Percentiles rank a stretch among this genome's conserved stretches.
phyloP scores from a whole-genome alignment of 192 early-diverging fungal genomes.

The Umbelopsis ramanniana region DNA sequence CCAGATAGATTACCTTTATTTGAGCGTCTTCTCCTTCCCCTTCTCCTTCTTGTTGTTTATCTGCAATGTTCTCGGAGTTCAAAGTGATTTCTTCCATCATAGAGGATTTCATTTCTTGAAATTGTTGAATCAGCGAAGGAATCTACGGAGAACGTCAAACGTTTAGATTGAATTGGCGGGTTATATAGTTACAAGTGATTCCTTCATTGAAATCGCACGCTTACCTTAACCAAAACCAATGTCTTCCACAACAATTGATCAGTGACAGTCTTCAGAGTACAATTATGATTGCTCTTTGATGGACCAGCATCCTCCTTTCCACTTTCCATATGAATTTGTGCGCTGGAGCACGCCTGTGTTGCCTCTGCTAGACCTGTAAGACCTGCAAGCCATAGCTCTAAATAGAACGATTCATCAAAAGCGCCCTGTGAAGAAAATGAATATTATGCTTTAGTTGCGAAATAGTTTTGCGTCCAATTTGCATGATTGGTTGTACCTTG shows the following conservation, averaged over 20 bases:
- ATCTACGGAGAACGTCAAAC: neutral
- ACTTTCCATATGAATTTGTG: neutral
- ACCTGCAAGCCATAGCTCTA: conserved; percentile 46
- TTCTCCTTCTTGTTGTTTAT: neutral
- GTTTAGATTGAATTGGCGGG: neutral
- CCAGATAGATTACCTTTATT: neutral
- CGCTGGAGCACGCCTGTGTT: conserved; percentile 5
- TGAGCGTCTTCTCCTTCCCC: neutral
- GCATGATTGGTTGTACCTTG: conserved; percentile 23
- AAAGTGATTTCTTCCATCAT: neutral
- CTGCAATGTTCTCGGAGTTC: neutral
- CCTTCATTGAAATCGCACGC: neutral
- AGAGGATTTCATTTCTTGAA: conserved; percentile 15
- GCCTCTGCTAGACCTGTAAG: conserved; percentile 50
- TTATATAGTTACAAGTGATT: neutral
- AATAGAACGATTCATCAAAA: conserved; percentile 48
- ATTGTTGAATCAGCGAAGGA: neutral
- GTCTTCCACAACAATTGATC: conserved; percentile 38
- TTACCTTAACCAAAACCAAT: conserved; percentile 43
- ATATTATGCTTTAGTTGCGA: neutral
- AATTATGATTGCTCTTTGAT: conserved; percentile 6
- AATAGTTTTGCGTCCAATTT: neutral
- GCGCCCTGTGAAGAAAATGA: conserved; percentile 28
- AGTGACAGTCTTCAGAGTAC: conserved; percentile 23
- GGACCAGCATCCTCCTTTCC: neutral